phyloP scores from a whole-genome alignment of 495 filamentous ascomycete species.

The Penicillium canariense region DNA sequence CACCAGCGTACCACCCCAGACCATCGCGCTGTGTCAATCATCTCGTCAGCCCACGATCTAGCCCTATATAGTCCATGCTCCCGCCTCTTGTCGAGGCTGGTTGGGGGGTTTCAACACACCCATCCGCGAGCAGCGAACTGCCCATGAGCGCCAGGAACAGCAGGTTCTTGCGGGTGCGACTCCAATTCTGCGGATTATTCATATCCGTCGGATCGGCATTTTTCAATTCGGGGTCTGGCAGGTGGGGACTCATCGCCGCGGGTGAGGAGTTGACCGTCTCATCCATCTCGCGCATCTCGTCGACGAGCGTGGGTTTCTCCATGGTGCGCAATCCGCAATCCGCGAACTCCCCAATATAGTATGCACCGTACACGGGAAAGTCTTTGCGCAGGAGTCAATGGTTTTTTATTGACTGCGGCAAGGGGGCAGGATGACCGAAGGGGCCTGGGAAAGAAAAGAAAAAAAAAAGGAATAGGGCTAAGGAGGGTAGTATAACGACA shows the following conservation, averaged over 20 bases:
- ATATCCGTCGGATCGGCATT: conserved; percentile 12
- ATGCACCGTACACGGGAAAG: neutral
- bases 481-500: neutral
- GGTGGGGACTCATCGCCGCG: conserved; percentile 8
- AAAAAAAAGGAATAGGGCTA: neutral
- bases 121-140: conserved; percentile 38
- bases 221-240: conserved; percentile 9
- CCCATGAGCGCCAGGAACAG: conserved; percentile 38
- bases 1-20: conserved; percentile 50
- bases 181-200: conserved; percentile 30
- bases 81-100: no score
- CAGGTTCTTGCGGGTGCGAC: conserved; percentile 28
- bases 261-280: conserved; percentile 5
- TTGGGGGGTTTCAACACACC: conserved; percentile 22
- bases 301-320: conserved; percentile 12
- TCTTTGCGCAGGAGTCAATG: neutral
- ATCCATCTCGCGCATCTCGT: conserved; percentile 14
- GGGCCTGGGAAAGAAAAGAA: neutral
- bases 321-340: conserved; percentile 5
- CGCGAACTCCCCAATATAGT: neutral
- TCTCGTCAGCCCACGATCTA: neutral
- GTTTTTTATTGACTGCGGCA: no score
- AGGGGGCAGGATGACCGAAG: neutral
- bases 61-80: no score
- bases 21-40: conserved; percentile 36